Base-by-base conservation (phyloP, 257 asterid species). In the Przewalskia tangutica region DNA sequence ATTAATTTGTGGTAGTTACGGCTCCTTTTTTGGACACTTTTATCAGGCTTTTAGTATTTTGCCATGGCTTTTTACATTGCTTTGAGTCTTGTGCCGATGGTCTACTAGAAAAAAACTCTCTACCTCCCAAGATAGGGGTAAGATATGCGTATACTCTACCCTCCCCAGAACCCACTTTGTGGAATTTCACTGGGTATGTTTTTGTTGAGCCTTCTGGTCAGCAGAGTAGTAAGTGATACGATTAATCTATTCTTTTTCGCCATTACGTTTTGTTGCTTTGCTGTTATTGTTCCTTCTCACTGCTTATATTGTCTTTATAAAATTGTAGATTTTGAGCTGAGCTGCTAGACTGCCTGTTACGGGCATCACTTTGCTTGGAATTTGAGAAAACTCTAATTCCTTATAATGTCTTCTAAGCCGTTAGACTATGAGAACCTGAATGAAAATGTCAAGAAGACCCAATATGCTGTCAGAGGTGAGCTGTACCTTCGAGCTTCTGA, bases 401-500 rank as follows among this genome's bases (percentile, higher is more conserved):
- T 66, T 80, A 86, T 77, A 85, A 92, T 92, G 97, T 27, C 95
- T 70, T 78, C 90, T 51, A 93, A 86, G 89, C 82, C 98, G 77
- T 67, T 96, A 86, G 98, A 97, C 85, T 94, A 92, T 59, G 98
- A 97, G 65, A 94, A 94, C 81, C 84, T 97, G 95, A 97, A 94
- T 63, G 98, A 94, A 86, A 97, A 97, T 82, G 95, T 97, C 62
- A 94, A 97, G 94, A 94, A 90, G 86, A 93, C 98, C 71, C 98
- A 97, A 85, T 97, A 97, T 86, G 98, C 99, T 79, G 98, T 97
- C 83, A 91, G 99, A 79, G 99, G 99, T 34, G 99, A 97, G 91
- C 93, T 97, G 85, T 97, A 97, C 89, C 99, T 97, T 82, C 98
- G 98, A 59, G 99, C 99, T 84, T 91, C 99, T 81, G 98, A 97